A percentile compares a stretch with the other conserved stretches of the same genome.
These are phyloP conservation scores for Fusarium tupiense DNA, from an alignment of 2,329 filamentous ascomycete species.

Conservation along the genomic window DNA sequence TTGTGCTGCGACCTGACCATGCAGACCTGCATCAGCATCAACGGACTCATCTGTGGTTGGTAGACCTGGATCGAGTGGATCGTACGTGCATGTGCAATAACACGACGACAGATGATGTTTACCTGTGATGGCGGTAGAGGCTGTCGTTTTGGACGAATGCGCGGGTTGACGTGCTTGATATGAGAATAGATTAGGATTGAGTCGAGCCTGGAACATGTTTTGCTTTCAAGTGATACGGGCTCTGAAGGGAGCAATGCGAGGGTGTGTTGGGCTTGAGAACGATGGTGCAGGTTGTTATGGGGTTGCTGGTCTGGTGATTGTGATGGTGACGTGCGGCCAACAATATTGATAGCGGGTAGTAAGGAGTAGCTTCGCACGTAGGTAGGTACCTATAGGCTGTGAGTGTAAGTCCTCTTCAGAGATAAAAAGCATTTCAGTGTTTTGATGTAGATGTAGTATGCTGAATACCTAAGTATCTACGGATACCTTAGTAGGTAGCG, in stretches of 20 bases:
- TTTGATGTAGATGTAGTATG: not conserved
- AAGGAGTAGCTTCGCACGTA: not conserved
- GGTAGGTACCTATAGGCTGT: not conserved
- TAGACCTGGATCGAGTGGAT: constrained; percentile 30
- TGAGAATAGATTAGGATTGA: not conserved
- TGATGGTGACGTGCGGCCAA: constrained; percentile 23
- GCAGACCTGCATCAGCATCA: constrained; percentile 31
- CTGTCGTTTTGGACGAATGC: not conserved
- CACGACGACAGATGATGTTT: constrained; percentile 10
- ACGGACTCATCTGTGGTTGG: constrained; percentile 30
- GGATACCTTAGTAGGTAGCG: not conserved
- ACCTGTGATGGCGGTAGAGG: not conserved
- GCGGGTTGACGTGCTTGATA: not conserved
- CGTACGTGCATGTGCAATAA: constrained; percentile 24
- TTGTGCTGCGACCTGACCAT: constrained; percentile 33
- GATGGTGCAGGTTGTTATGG: constrained; percentile 23
- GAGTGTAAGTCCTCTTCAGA: not conserved
- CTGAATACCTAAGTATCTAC: not conserved
- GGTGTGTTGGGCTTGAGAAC: constrained; percentile 16
- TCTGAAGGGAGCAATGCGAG: constrained; percentile 8
- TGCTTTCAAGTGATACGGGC: not conserved
- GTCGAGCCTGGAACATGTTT: not conserved
- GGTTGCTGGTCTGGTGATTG: constrained; percentile 29
- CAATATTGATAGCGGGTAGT: constrained; percentile 4
- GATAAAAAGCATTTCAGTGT: not conserved